Conservation (phyloP, 192 early-diverging fungal genomes). For the Pilobolus umbonatus region DNA sequence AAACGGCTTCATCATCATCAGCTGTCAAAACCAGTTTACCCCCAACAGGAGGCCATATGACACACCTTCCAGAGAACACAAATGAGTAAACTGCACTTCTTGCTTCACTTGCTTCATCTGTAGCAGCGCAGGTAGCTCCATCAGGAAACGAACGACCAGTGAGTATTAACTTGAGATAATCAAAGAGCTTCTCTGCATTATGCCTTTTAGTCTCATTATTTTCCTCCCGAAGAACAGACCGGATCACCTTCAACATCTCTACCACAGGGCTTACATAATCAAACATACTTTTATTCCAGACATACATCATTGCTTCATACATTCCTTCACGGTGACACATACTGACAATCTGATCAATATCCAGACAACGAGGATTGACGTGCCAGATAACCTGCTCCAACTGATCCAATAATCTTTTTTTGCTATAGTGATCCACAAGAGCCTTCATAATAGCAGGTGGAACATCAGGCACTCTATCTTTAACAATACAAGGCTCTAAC, state of each 20-base stretch:
- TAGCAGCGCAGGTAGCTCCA: slow-evolving; percentile 29
- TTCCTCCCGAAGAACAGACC: slow-evolving; percentile 33
- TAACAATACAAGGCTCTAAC: slow-evolving; percentile 48
- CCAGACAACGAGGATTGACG: slow-evolving; percentile 47
- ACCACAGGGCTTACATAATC: slow-evolving; percentile 60
- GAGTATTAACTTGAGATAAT: slow-evolving; percentile 47
- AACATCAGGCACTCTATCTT: slow-evolving; percentile 45
- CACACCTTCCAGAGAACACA: slow-evolving; percentile 56
- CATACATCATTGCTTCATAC: slow-evolving; percentile 55
- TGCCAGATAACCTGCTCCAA: slow-evolving; percentile 55
- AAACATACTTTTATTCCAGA: slow-evolving; percentile 54
- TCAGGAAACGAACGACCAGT: slow-evolving; percentile 49
- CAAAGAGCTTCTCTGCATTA: slow-evolving; percentile 47
- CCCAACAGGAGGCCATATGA: slow-evolving; percentile 53
- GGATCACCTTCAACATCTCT: slow-evolving; percentile 50
- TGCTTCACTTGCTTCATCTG: slow-evolving; percentile 40
- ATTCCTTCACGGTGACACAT: slow-evolving; percentile 49
- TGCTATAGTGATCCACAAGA: slow-evolving; percentile 46
- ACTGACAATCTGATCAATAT: slow-evolving; percentile 55
- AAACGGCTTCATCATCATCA: slow-evolving; percentile 37
- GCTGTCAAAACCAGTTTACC: slow-evolving; percentile 52
- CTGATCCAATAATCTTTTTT: slow-evolving; percentile 35
- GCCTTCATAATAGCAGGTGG: slow-evolving; percentile 58
- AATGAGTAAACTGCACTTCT: slow-evolving; percentile 54
- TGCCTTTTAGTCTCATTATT: not conserved